Evolutionary conservation across 1,284 basidiomycete genomes (phyloP).

Genomic region (Clitocybe nebularis): DNA sequence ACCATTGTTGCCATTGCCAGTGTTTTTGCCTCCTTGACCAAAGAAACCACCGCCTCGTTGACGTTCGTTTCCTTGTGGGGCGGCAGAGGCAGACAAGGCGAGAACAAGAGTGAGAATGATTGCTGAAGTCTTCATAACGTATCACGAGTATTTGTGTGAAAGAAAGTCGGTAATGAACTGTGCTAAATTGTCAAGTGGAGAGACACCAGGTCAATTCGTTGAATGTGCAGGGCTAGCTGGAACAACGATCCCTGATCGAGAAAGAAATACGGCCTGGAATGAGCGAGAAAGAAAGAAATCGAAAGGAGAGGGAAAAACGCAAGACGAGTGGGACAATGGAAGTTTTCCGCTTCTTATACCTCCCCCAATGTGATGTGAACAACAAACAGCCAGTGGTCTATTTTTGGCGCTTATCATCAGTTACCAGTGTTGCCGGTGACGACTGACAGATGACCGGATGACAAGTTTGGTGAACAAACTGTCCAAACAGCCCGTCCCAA

Average conservation of each 20-base stretch:
- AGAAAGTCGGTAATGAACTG: constrained; percentile 21
- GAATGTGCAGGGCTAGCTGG: constrained; percentile 28
- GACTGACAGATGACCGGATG: background rate
- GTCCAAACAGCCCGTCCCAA: too few species aligned
- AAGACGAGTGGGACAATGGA: constrained; percentile 8
- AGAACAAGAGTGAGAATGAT: constrained; percentile 26
- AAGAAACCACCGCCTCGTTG: constrained; percentile 14
- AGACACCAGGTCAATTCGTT: constrained; percentile 25
- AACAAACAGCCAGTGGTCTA: too few species aligned
- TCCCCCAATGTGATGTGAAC: background rate
- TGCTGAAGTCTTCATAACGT: constrained; percentile 28
- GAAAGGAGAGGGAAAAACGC: constrained; percentile 19
- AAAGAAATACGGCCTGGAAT: constrained; percentile 13
- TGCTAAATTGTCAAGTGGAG: constrained; percentile 16
- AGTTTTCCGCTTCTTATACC: background rate
- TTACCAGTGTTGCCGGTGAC: background rate
- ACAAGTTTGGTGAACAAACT: too few species aligned
- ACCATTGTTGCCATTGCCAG: constrained; percentile 2
- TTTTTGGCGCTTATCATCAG: constrained; percentile 1
- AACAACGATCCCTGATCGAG: constrained; percentile 31
- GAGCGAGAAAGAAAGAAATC: constrained; percentile 15
- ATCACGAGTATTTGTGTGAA: constrained; percentile 7
- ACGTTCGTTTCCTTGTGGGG: constrained; percentile 11
- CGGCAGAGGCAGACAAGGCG: constrained; percentile 26
- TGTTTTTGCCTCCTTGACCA: background rate